These are phyloP conservation scores for Cystobasidiopsis lactophilus DNA, from an alignment of 768 basidiomycete genomes.

Conservation along the genomic window DNA sequence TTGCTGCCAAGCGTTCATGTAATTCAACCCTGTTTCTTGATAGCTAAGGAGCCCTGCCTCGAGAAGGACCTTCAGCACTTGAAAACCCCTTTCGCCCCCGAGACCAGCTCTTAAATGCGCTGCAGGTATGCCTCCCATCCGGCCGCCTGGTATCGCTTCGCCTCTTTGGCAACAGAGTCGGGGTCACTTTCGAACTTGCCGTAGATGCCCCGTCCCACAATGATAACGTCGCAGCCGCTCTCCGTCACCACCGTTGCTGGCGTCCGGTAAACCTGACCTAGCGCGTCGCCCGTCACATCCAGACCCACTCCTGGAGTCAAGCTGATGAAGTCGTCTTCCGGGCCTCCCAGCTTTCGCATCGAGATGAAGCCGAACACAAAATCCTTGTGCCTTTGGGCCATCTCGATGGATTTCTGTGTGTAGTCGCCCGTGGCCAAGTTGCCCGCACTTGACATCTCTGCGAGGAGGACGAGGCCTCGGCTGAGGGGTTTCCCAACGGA, in stretches of 20 bases:
- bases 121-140: slow-evolving; percentile 81
- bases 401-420: slow-evolving; percentile 58
- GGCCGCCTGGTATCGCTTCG: slow-evolving; percentile 58
- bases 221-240: slow-evolving; percentile 81
- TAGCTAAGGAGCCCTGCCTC: too few species aligned
- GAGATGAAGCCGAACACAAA: slow-evolving; percentile 97
- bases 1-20: too few species aligned
- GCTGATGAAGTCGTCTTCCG: slow-evolving; percentile 52
- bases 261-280: slow-evolving; percentile 91
- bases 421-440: slow-evolving; percentile 63
- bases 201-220: slow-evolving; percentile 88
- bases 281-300: slow-evolving; percentile 49
- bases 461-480: slow-evolving; percentile 69
- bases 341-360: slow-evolving; percentile 41
- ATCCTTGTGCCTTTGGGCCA: slow-evolving; percentile 51
- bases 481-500: slow-evolving; percentile 64
- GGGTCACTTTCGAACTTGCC: slow-evolving; percentile 34
- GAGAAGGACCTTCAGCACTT: too few species aligned
- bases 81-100: too few species aligned
- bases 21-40: too few species aligned
- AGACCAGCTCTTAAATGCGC: too few species aligned
- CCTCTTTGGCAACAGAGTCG: slow-evolving; percentile 32
- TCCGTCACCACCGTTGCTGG: slow-evolving; percentile 60
- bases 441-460: slow-evolving; percentile 88
- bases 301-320: slow-evolving; percentile 83